phyloP scores from a whole-genome alignment of 106 monocot species.

The Dendrobium catenatum region DNA sequence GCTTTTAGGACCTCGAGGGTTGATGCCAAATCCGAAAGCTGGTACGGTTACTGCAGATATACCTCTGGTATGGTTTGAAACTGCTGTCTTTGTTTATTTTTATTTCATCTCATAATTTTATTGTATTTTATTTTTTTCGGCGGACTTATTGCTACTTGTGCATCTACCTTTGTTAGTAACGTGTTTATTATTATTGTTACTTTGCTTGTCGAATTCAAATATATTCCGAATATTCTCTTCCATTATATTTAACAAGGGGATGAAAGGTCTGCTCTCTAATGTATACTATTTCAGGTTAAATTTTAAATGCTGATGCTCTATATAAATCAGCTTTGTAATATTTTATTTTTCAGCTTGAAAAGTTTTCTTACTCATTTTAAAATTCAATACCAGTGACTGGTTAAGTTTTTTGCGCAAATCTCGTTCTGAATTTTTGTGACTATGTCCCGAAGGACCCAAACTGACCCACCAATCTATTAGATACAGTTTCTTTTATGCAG shows the following conservation, averaged over 20 bases:
- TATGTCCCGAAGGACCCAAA: no score
- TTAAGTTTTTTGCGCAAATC: no score
- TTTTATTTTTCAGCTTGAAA: background rate
- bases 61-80: slow-evolving; percentile 64
- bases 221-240: no score
- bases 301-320: background rate
- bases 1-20: slow-evolving; percentile 90
- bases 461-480: no score
- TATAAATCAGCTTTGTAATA: background rate
- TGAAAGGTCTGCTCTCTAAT: no score
- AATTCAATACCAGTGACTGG: no score
- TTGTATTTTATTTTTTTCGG: background rate
- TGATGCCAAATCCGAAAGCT: slow-evolving; percentile 99
- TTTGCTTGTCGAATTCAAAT: background rate
- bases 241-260: no score
- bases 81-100: background rate
- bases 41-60: slow-evolving; percentile 87
- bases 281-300: background rate
- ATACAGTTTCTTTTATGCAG: no score
- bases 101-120: background rate
- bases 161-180: background rate
- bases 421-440: no score
- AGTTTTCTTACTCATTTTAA: no score
- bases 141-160: no score
- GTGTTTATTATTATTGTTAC: background rate